Base-by-base conservation (phyloP, 768 basidiomycete species). In the Filobasidium wieringae region DNA sequence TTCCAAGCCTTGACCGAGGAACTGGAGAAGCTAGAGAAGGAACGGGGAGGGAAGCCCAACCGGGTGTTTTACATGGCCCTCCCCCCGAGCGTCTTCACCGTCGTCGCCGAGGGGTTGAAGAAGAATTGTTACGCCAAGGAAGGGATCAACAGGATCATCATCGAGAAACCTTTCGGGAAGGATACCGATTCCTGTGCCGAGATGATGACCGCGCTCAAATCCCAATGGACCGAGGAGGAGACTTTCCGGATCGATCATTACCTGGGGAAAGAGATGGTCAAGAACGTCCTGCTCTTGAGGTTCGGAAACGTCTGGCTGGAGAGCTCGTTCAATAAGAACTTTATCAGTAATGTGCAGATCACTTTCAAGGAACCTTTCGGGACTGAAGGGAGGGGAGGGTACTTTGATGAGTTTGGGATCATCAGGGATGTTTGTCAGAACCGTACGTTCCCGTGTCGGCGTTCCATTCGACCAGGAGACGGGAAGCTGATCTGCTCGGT, bases 351-450 rank as follows among this genome's bases (percentile, higher is more conserved):
- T 70, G 90, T 99, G 32, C 95, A 99, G 75, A 95, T 97, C 76
- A 95, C 91, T 15, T 96, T 97, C 82, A 97, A 97, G 78, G 95
- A 97, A 75, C 90, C 92, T 1, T 96, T 97, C 72, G 93, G 93
- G 19, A 99, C 93, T 49, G 95, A 99, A 72, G 93, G 93, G n/a
- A 87, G 93, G 64, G 93, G 93, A n/a, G 93, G 95, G 17, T 99
- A 99, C 80, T 99, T 99, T 77, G 93, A 99, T 74, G 92, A 97
- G 76, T 99, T 96, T 76, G 95, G 95, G 55, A 97, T 99, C 74
- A 92, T 99, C 74, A 86, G 93, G 70, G 93, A 99, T 75, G 80
- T 99, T 59, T 78, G 92, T 71, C 93, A 99, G 78, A 99, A 99
- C 76, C 93, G 93, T 95, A 74, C 76, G 92, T 81, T 31, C 32